Base-by-base conservation (phyloP, 345 rosid species). In the Iberis pinnata region DNA sequence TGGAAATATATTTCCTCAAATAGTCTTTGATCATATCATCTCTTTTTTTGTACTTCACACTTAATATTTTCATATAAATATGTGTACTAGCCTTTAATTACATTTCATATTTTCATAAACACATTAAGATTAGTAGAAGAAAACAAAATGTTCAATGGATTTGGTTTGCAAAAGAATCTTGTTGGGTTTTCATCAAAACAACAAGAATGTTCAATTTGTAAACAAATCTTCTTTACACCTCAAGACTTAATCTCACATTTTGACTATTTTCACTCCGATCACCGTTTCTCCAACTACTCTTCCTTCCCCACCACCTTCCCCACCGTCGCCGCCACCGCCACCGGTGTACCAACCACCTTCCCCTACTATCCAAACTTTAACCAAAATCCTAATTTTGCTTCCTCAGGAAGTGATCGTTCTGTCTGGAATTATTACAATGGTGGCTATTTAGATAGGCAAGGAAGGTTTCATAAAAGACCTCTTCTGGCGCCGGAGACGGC, bases 31-130 rank as follows among this genome's bases (percentile, higher is more conserved):
- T 2, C 35, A 45, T 19, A n/a, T 22, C 18, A 6, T 36, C 24
- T 44, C 24, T n/a, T n/a, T n/a, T n/a, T n/a, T n/a, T n/a, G n/a
- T n/a, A n/a, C n/a, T n/a, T n/a, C n/a, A n/a, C n/a, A n/a, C n/a
- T n/a, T n/a, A n/a, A n/a, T n/a, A n/a, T n/a, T 29, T 20, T 15
- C 27, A 35, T 57, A 66, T 66, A 66, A 43, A 58, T 65, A 57
- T 33, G 46, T 41, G 50, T 33, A 32, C 39, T 56, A 13, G 29
- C 29, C 38, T 31, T 40, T 16, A 6, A 4, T 26, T 32, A 16
- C 37, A 49, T 37, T 16, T 27, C 47, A 32, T 15, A 46, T 26
- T 4, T 4, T 26, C 29, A 26, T 10, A 60, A 42, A n/a, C 43
- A 45, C 26, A 40, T 11, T 24, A 52, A 31, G 12, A 18, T 19